Percentiles rank a stretch among this genome's conserved stretches.
Evolutionary conservation across 2,329 filamentous ascomycete genomes (phyloP).

Genomic region (Pestalotiopsis sp.): DNA sequence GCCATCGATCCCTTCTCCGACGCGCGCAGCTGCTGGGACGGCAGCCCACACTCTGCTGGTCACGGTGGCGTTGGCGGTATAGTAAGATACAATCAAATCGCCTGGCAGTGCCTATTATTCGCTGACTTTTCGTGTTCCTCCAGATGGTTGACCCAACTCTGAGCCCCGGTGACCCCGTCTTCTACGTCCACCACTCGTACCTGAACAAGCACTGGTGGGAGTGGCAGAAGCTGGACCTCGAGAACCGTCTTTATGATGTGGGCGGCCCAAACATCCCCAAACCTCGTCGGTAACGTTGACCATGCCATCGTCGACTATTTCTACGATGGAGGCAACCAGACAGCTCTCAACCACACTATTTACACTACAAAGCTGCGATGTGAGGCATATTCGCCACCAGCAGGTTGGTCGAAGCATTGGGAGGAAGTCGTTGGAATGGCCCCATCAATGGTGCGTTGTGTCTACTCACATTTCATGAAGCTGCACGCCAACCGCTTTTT

Average conservation of each 20-base stretch:
- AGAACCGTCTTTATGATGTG: background rate
- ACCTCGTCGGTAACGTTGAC: background rate
- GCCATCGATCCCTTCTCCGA: slow-evolving; percentile 12
- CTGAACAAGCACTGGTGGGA: slow-evolving; percentile 26
- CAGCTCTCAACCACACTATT: background rate
- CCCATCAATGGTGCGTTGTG: too few relatives aligned
- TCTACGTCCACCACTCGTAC: slow-evolving; percentile 30
- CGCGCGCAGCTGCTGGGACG: slow-evolving; percentile 21
- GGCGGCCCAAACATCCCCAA: background rate
- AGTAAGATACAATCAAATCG: background rate
- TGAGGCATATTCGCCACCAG: too few relatives aligned
- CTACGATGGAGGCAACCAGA: slow-evolving; percentile 7
- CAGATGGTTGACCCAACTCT: slow-evolving; percentile 9
- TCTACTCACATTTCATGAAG: too few relatives aligned
- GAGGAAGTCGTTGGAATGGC: too few relatives aligned
- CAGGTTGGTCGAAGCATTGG: too few relatives aligned
- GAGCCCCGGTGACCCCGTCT: slow-evolving; percentile 26
- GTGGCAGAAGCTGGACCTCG: slow-evolving; percentile 6
- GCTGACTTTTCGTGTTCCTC: background rate
- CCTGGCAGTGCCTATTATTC: fast-evolving
- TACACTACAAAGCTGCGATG: background rate
- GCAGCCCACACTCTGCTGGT: slow-evolving; percentile 21
- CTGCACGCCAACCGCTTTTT: too few relatives aligned
- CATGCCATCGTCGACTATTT: slow-evolving; percentile 17
- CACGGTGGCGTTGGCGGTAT: slow-evolving; percentile 23